Base-by-base conservation (phyloP, 164 flowering plant species). In the Buxus sempervirens region DNA sequence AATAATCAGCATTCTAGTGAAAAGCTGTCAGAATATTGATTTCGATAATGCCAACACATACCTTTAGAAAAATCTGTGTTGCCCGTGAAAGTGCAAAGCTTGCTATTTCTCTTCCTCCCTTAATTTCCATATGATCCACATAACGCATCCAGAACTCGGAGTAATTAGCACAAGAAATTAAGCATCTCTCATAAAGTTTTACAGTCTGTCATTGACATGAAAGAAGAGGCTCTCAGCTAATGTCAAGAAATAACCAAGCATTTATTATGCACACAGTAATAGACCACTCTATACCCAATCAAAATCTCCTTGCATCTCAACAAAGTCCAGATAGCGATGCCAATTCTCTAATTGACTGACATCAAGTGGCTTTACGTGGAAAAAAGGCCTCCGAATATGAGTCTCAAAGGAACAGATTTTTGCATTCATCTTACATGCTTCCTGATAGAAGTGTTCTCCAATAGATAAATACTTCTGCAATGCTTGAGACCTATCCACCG, bases 61-160 rank as follows among this genome's bases (percentile, higher is more conserved):
- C 98, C 97, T 90, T 90, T 5, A 88, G 74, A 81, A 85, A 89
- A 68, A 79, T 65, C 63, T 82, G 65, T 62, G 91, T 79, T 67
- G 97, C 97, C 55, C 97, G 86, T 38, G 74, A 81, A 48, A 95
- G 78, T 13, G 96, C 92, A 80, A 81, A 81, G 65, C 75, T 83
- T 63, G 97, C 93, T 57, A 95, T 72, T 74, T 92, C 97, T 66
- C 93, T 83, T 77, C 97, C 97, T 56, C 98, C 96, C 70, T 81
- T 89, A 22, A 74, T 78, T 78, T 95, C 97, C 84, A 87, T 68
- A 58, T 79, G 77, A 27, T 90, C 89, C 78, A 85, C 93, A 77
- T 92, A 95, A 58, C 98, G 97, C 77, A 90, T 86, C 98, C 98
- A 95, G 71, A 90, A 95, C 72, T 95, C 98, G 27, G 97, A 87